A percentile compares a stretch with the other conserved stretches of the same genome.
Evolutionary conservation across 2,329 filamentous ascomycete species (phyloP).

Genomic region (Aotearoamyces nothofagi): DNA sequence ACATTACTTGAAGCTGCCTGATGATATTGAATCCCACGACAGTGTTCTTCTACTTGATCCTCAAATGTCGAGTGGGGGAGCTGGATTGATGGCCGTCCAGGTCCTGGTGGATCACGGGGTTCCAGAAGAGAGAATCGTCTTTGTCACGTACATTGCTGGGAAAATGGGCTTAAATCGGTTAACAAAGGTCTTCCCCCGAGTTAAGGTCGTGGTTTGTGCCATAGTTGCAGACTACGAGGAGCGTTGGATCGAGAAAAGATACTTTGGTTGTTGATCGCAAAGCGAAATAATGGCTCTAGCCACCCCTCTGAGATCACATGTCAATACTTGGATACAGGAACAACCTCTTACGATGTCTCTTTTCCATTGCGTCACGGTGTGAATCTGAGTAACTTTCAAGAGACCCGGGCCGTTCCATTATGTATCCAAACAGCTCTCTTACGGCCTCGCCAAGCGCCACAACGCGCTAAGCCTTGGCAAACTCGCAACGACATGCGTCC

Average conservation of each 20-base stretch:
- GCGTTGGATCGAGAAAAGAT: conserved; percentile 80
- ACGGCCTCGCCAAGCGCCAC: too few species aligned
- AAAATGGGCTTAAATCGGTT: conserved; percentile 71
- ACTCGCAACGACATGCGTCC: too few species aligned
- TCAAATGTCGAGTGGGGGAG: conserved; percentile 86
- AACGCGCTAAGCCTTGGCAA: too few species aligned
- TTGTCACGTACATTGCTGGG: conserved; percentile 86
- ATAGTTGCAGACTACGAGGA: conserved; percentile 71
- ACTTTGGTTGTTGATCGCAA: conserved; percentile 78
- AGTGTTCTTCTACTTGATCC: conserved; percentile 79
- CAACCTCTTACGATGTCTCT: too few species aligned
- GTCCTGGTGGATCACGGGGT: conserved; percentile 94
- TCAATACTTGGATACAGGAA: too few species aligned
- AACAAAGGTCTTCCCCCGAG: conserved; percentile 74
- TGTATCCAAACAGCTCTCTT: too few species aligned
- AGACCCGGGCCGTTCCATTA: too few species aligned
- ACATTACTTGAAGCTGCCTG: conserved; percentile 72
- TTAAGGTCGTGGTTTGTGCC: conserved; percentile 74
- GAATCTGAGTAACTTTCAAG: too few species aligned
- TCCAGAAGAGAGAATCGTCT: conserved; percentile 66
- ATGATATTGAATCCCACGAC: conserved; percentile 57
- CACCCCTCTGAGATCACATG: too few species aligned
- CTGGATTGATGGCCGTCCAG: conserved; percentile 82
- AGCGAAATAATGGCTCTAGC: too few species aligned
- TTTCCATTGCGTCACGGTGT: too few species aligned